Base-by-base conservation (phyloP, 768 basidiomycete species). In the Mycena vulgaris region DNA sequence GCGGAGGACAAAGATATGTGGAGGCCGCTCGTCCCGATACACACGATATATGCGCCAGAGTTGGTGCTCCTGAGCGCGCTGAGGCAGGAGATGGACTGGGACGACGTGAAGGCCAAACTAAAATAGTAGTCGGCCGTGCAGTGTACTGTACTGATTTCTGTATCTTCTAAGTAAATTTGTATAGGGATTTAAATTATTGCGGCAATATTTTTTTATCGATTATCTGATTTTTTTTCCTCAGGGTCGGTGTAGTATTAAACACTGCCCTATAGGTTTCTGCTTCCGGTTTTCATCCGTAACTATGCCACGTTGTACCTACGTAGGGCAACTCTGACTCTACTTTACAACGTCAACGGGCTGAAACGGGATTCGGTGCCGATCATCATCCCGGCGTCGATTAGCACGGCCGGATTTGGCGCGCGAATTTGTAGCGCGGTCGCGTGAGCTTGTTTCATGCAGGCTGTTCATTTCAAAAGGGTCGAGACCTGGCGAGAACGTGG, bases 21-120 rank as follows among this genome's bases (percentile, higher is more conserved):
- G 93, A 80, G 86, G 33, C 86, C 89, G 8, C 81, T 95, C 35
- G 82, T 81, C 0, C 73, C 86, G n/a, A 81, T 85, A 0, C 81
- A 85, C 72, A 83, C 84, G n/a, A 84, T 95, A 25, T 95, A 94
- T 78, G 87, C 85, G 0, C 83, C 86, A 19, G 94, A 95, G 78
- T 81, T 95, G 28, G 78, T 96, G 14, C 78, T 95, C 70, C 88
- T 83, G 31, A 88, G 86, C 0, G 89, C 89, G 2, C 78, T 95
- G 75, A 88, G 83, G 69, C 94, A 95, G 78, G 80, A 90, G 72
- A 81, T 93, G 25, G 88, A 89, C 27, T 93, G 90, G 89, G 85
- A 92, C 23, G 84, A 85, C 35, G 62, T 14, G 40, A 19, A 28
- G 74, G 78, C 16, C 70, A 75, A 23, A 21, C 17, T 47, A 19